Conservation (phyloP, 2,329 filamentous ascomycete genomes). For the Pseudocercospora macadamiae region DNA sequence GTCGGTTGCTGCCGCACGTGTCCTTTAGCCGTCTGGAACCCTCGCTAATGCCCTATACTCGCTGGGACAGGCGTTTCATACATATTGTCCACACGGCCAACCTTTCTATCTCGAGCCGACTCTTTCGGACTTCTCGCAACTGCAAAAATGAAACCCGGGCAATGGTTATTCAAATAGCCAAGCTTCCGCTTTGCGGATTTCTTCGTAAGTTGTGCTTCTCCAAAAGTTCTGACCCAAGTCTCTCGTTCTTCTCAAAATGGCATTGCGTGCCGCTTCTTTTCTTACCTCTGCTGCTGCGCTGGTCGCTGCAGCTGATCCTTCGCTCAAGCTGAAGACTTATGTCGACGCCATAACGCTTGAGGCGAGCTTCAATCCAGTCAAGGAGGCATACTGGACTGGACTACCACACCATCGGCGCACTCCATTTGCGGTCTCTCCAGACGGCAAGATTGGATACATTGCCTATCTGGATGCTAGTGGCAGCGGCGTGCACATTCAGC, state of each 20-base stretch:
- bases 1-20: slow-evolving; percentile 7
- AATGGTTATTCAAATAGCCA: neutral
- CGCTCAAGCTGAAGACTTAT: slow-evolving; percentile 48
- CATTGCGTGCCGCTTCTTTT: slow-evolving; percentile 20
- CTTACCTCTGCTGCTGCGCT: slow-evolving; percentile 35
- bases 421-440: slow-evolving; percentile 64
- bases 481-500: slow-evolving; percentile 61
- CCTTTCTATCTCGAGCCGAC: slow-evolving; percentile 6
- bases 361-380: slow-evolving; percentile 59
- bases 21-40: slow-evolving; percentile 2
- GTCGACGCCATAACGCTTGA: slow-evolving; percentile 52
- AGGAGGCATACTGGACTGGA: slow-evolving; percentile 64
- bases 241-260: slow-evolving; percentile 22
- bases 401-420: slow-evolving; percentile 65
- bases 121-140: neutral
- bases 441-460: slow-evolving; percentile 61
- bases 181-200: neutral
- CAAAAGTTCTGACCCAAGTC: slow-evolving; percentile 12
- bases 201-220: slow-evolving; percentile 3
- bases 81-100: neutral
- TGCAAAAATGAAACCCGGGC: neutral
- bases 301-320: slow-evolving; percentile 41
- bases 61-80: slow-evolving; percentile 11
- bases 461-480: slow-evolving; percentile 63
- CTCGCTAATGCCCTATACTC: neutral